Evolutionary conservation across 2,329 filamentous ascomycete species (phyloP), one percentile per base, ranked within the genome.

Genomic region (Talaromyces islandicus): DNA sequence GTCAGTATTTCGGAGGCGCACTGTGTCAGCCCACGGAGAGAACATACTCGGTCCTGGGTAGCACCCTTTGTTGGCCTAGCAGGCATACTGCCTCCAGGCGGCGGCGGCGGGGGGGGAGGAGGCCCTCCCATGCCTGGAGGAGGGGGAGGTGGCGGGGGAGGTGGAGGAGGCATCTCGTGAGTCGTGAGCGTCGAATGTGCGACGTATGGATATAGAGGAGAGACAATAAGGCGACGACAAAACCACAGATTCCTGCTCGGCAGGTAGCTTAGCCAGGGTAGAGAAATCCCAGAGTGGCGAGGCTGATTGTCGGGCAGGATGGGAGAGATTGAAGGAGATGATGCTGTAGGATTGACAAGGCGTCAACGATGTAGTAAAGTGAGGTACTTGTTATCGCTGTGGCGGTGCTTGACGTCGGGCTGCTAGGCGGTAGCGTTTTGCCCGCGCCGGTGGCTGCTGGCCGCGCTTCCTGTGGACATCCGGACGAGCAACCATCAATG

Each of bases 91-190:
- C 68, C 71, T 63, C 73, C 70, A 54, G 78, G 74, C 53, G 87
- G 87, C 51, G 88, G 87, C 24, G 88, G 89, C 54, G 88, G 78
- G 24, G 78, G 78, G 30, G 85, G 87, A 61, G 86, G 87, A 66
- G 82, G 81, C 70, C 84, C 86, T 68, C 79, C 79, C 64, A 77
- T 73, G 60, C 83, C 83, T 68, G 80, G 78, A 59, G 83, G 84
- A 58, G 87, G 85, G 46, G 87, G 89, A 35, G 89, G 89, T 1
- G 89, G 88, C 2, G 89, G 88, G 58, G 88, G 87, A 53, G 86
- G 83, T 56, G 83, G 83, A 68, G 78, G 75, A 67, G 78, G 76
- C 73, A 77, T 77, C 56, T 61, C 71, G 62, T 63, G 59, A 61
- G 60, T 48, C 61, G 57, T 57, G 57, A 61, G 51, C 51, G 60